Base-by-base conservation (phyloP, 2,329 filamentous ascomycete genomes). In the Alternaria arborescens region DNA sequence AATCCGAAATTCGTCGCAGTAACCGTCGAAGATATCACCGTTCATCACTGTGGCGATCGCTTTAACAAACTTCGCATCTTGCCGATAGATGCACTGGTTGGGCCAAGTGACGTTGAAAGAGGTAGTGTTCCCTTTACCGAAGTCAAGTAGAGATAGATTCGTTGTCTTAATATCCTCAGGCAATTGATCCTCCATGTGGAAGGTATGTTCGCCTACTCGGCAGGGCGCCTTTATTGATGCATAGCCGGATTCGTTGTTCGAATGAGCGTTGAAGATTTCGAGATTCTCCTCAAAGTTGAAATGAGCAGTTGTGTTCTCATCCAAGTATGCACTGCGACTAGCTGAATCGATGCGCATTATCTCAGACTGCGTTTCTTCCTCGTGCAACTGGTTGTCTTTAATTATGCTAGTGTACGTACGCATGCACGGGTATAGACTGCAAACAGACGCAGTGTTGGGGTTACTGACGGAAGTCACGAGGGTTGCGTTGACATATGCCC, bases 401-500 rank as follows among this genome's bases (percentile, higher is more conserved):
- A 47, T 16, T 1, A 32, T 5, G 10, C 11, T 8, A 11, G 14
- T 47, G 26, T 47, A 47, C 3, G 43, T 47, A n/a, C 43, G 43
- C 1, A 30, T n/a, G 11, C 43, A 32, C 18, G 26, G 26, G 4
- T 47, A 47, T 0, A 47, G 26, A 8, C 16, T 47, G 26, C 43
- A 47, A 3, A 32, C 26, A 8, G 43, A 47, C 5, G 43, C 26
- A 28, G 43, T 20, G 26, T 20, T 20, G n/a, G 43, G 43, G 6
- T 5, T 18, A 12, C 43, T 46, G 4, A 5, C 22, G 4, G 5
- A 47, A 20, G 18, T 32, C 8, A 18, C 38, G 28, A 44, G n/a
- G 10, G 52, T 55, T 6, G 41, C 41, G 30, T 46, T 55, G 26
- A 55, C 20, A n/a, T 55, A 55, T 2, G 41, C 52, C 52, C 52